Percentiles rank a stretch among this genome's conserved stretches.
Conservation (phyloP, 1,284 basidiomycete genomes). For the Leccinum ponderosum region DNA sequence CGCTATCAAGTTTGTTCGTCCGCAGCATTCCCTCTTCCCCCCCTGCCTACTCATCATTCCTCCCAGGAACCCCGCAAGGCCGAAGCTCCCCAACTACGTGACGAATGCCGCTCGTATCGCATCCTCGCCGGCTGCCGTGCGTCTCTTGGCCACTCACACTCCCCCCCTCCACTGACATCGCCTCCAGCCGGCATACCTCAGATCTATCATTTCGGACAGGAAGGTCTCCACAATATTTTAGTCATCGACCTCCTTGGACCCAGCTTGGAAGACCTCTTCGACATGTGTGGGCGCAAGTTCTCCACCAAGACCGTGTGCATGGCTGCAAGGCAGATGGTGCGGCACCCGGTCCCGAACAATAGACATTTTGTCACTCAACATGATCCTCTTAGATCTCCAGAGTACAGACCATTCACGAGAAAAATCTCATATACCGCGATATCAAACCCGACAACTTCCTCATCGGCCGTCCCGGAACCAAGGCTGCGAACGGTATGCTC, state of each 20-base stretch:
- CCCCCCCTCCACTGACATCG: conserved; percentile 12
- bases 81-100: conserved; percentile 94
- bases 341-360: conserved; percentile 3
- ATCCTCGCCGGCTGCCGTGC: conserved; percentile 90
- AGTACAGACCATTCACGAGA: conserved; percentile 96
- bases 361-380: neutral
- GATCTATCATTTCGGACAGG: conserved; percentile 98
- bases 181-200: conserved; percentile 87
- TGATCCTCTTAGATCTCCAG: conserved; percentile 75
- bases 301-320: conserved; percentile 97
- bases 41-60: conserved; percentile 9
- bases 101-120: conserved; percentile 97
- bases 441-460: conserved; percentile 99
- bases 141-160: conserved; percentile 37
- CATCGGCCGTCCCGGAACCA: conserved; percentile 90
- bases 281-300: conserved; percentile 97
- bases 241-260: conserved; percentile 99
- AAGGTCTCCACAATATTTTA: conserved; percentile 95
- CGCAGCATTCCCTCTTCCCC: conserved; percentile 4
- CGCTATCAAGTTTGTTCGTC: conserved; percentile 95
- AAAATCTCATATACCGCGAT: conserved; percentile 98
- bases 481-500: conserved; percentile 69
- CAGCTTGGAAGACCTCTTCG: conserved; percentile 95
- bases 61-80: conserved; percentile 94
- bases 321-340: conserved; percentile 98